phyloP scores from a whole-genome alignment of 768 basidiomycete species.

The Agrocybe pediades region DNA sequence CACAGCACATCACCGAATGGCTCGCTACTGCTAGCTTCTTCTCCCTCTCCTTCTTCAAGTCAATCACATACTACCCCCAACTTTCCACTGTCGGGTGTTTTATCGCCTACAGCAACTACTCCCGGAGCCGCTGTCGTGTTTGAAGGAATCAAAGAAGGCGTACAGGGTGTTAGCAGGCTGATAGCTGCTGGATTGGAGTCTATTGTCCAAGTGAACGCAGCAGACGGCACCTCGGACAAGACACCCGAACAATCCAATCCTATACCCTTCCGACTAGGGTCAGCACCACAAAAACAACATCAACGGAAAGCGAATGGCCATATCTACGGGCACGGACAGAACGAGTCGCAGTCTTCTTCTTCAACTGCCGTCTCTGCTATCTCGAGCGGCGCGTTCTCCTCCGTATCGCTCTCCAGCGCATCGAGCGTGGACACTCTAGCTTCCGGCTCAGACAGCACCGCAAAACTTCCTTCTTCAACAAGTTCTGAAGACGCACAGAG shows the following conservation, averaged over 20 bases:
- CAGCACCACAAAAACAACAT: background rate
- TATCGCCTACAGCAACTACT: constrained; percentile 16
- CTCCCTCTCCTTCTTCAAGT: constrained; percentile 2
- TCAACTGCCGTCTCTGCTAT: background rate
- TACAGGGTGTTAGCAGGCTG: constrained; percentile 58
- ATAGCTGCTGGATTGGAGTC: constrained; percentile 47
- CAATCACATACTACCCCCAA: constrained; percentile 1
- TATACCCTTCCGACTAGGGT: background rate
- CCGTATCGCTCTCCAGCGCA: background rate
- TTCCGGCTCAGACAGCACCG: background rate
- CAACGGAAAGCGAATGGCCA: background rate
- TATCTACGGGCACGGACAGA: constrained; percentile 20
- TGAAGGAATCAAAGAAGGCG: constrained; percentile 67
- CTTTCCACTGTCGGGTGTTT: background rate
- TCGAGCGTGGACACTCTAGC: background rate
- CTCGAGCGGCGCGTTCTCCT: background rate
- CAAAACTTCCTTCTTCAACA: background rate
- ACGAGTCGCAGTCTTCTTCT: constrained; percentile 22
- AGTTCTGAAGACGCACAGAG: constrained; percentile 5
- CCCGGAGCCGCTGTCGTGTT: constrained; percentile 39
- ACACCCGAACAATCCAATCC: background rate
- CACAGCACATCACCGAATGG: background rate
- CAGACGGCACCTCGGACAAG: background rate
- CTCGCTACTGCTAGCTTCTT: background rate
- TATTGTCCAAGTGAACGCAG: constrained; percentile 14